Percentiles rank a stretch among this genome's conserved stretches.
phyloP scores from a whole-genome alignment of 345 rosid species.

The Eucalyptus marginata region DNA sequence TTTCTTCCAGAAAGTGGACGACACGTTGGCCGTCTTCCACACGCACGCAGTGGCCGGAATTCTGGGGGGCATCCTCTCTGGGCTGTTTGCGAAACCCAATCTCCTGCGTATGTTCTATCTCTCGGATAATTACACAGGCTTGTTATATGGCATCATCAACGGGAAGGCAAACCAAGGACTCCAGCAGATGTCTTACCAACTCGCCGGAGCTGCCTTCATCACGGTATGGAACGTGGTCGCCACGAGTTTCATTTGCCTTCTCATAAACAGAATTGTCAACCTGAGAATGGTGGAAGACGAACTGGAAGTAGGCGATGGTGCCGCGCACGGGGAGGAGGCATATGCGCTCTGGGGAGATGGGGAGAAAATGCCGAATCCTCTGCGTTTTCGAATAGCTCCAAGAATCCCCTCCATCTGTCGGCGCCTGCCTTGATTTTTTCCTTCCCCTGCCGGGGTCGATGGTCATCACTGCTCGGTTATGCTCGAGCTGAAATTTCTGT shows the following conservation, averaged over 20 bases:
- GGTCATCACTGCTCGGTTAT: background rate
- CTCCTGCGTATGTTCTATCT: conserved; percentile 16
- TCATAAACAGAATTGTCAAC: conserved; percentile 25
- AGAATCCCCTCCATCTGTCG: conserved; percentile 11
- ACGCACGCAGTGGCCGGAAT: conserved; percentile 54
- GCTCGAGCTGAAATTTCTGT: background rate
- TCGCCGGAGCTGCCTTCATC: conserved; percentile 28
- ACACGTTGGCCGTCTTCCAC: conserved; percentile 50
- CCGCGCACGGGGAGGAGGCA: conserved; percentile 58
- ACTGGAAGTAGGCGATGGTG: conserved; percentile 55
- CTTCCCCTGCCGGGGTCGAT: background rate
- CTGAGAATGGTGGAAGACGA: conserved; percentile 49
- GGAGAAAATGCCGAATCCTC: conserved; percentile 7
- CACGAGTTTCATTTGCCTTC: conserved; percentile 40
- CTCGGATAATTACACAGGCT: conserved; percentile 5
- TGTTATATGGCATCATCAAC: conserved; percentile 12
- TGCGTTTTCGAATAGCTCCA: background rate
- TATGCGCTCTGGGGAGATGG: conserved; percentile 44
- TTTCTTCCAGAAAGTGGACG: conserved; percentile 54
- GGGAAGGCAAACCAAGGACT: conserved; percentile 3
- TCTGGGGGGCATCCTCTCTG: conserved; percentile 40
- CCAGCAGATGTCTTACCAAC: conserved; percentile 19
- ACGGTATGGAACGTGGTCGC: conserved; percentile 22
- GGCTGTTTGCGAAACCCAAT: conserved; percentile 28
- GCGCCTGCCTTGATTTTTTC: background rate